Evolutionary conservation across 2,329 filamentous ascomycete species (phyloP).

Genomic region (Aspergillus tamarii): DNA sequence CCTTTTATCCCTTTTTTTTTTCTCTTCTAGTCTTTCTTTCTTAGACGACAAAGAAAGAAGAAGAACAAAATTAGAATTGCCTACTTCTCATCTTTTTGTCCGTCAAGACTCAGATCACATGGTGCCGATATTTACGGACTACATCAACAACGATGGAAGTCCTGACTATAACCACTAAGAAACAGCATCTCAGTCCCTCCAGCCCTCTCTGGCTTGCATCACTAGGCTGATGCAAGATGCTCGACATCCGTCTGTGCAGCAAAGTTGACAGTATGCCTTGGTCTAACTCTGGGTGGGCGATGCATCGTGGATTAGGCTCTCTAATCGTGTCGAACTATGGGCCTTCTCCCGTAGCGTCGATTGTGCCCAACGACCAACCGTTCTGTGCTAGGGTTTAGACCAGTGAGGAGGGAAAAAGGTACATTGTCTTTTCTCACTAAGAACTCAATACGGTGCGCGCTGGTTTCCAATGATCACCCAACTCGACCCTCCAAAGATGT

Average conservation of each 20-base stretch:
- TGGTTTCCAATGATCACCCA: constrained; percentile 14
- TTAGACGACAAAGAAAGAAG: neutral
- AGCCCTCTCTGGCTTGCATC: constrained; percentile 7
- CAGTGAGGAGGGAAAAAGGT: neutral
- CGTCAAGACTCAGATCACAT: neutral
- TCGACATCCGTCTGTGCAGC: constrained; percentile 20
- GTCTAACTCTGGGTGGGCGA: constrained; percentile 6
- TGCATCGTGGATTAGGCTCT: constrained; percentile 13
- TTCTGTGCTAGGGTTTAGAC: constrained; percentile 6
- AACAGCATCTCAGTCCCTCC: constrained; percentile 12
- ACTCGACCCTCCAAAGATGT: constrained; percentile 11
- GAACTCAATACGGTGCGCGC: neutral
- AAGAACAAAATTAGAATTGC: neutral
- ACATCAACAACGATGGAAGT: neutral
- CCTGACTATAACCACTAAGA: neutral
- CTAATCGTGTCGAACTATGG: constrained; percentile 1
- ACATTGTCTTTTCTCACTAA: neutral
- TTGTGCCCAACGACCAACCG: constrained; percentile 15
- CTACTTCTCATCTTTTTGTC: neutral
- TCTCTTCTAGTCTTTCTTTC: neutral
- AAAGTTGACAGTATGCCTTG: neutral
- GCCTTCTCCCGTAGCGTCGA: constrained; percentile 9
- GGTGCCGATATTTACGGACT: neutral
- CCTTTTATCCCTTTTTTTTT: neutral
- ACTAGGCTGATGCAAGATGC: constrained; percentile 22